These are phyloP conservation scores for Fusarium chuoi DNA, from an alignment of 2,329 filamentous ascomycete species.

Conservation along the genomic window DNA sequence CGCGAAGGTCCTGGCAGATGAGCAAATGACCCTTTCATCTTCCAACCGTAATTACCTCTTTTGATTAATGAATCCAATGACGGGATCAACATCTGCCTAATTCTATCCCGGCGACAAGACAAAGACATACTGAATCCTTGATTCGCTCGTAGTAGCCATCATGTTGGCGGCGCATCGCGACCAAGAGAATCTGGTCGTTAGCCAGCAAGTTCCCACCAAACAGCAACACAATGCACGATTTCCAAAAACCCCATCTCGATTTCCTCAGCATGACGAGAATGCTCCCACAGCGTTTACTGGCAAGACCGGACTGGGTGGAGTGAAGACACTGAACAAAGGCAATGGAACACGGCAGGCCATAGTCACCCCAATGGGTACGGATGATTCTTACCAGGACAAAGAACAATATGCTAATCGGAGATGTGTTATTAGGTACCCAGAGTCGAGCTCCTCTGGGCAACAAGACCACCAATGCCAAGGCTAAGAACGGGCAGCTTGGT, in stretches of 20 bases:
- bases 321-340: conserved; percentile 61
- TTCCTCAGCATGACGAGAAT: conserved; percentile 88
- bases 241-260: conserved; percentile 84
- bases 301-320: conserved; percentile 60
- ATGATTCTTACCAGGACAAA: neutral
- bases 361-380: conserved; percentile 82
- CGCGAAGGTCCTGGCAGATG: conserved; percentile 6
- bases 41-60: conserved; percentile 33
- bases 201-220: conserved; percentile 79
- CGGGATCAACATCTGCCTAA: conserved; percentile 22
- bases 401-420: conserved; percentile 15
- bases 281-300: conserved; percentile 55
- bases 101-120: conserved; percentile 7
- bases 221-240: conserved; percentile 78
- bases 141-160: conserved; percentile 26
- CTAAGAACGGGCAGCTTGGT: conserved; percentile 72
- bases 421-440: conserved; percentile 51
- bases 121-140: conserved; percentile 11
- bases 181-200: conserved; percentile 87
- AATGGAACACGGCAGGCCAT: conserved; percentile 64
- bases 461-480: conserved; percentile 97
- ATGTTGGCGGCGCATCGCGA: conserved; percentile 85
- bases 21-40: conserved; percentile 22
- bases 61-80: conserved; percentile 26
- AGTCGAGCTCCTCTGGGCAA: conserved; percentile 85